Evolutionary conservation across 148 eudicot genomes (phyloP).

Genomic region (Oxyria digyna): DNA sequence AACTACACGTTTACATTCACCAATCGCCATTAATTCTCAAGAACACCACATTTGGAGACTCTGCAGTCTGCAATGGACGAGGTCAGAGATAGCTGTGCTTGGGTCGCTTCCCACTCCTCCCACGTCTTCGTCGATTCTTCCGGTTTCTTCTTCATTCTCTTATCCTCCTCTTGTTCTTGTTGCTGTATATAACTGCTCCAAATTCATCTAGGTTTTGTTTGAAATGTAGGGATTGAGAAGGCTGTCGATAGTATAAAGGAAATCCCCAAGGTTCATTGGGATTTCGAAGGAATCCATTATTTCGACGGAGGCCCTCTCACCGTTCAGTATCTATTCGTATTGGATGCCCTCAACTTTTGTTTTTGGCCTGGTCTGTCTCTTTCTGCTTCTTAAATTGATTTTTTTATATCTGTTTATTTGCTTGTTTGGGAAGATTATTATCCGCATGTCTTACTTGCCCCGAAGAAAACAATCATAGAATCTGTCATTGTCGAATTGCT

Average conservation of each 20-base stretch:
- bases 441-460: neutral
- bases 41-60: neutral
- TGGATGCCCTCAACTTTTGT: slow-evolving; percentile 69
- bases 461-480: neutral
- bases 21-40: neutral
- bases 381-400: neutral
- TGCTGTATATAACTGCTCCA: neutral
- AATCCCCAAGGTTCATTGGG: slow-evolving; percentile 69
- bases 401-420: neutral
- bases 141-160: slow-evolving; percentile 8
- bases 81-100: slow-evolving; percentile 21
- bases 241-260: slow-evolving; percentile 46
- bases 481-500: neutral
- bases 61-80: slow-evolving; percentile 18
- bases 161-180: neutral
- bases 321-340: slow-evolving; percentile 62
- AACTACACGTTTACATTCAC: neutral
- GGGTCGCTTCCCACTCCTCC: slow-evolving; percentile 23
- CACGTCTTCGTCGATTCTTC: slow-evolving; percentile 20
- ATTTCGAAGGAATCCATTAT: slow-evolving; percentile 82
- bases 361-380: slow-evolving; percentile 49
- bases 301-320: slow-evolving; percentile 48
- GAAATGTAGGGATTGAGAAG: slow-evolving; percentile 53
- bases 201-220: neutral
- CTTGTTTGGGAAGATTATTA: neutral